Percentiles rank a stretch among this genome's conserved stretches.
These are phyloP conservation scores for Boletales sp. DNA, from an alignment of 768 basidiomycete genomes.

Conservation along the genomic window DNA sequence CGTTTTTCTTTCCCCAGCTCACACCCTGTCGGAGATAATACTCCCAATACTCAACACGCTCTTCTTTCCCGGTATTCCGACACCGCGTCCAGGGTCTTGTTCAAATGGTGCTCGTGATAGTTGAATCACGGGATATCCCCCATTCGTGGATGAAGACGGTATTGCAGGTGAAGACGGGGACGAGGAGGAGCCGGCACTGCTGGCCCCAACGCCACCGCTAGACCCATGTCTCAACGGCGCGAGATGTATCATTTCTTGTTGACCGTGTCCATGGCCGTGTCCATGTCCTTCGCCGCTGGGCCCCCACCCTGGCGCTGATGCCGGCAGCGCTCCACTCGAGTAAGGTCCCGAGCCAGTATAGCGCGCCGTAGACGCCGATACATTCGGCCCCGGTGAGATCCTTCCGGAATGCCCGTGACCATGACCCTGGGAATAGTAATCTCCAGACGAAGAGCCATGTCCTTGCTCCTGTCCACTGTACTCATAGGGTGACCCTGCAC, in stretches of 20 bases:
- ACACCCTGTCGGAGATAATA: conserved; percentile 54
- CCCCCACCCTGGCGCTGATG: conserved; percentile 15
- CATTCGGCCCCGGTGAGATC: conserved; percentile 17
- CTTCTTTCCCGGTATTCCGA: conserved; percentile 44
- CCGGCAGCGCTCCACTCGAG: not conserved
- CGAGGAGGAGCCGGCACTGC: conserved; percentile 17
- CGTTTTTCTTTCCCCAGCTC: not conserved
- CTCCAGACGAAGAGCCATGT: conserved; percentile 19
- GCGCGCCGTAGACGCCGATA: conserved; percentile 12
- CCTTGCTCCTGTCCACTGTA: conserved; percentile 18
- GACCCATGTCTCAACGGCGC: conserved; percentile 30
- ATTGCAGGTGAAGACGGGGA: conserved; percentile 29
- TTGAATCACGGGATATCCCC: conserved; percentile 27
- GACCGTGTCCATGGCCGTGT: conserved; percentile 21
- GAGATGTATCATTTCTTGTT: conserved; percentile 34
- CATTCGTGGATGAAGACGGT: conserved; percentile 10
- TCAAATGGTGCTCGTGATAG: conserved; percentile 32
- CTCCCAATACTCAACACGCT: conserved; percentile 68
- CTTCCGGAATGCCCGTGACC: conserved; percentile 13
- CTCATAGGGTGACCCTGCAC: conserved; percentile 21
- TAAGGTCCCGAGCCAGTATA: conserved; percentile 12
- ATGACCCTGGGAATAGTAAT: conserved; percentile 23
- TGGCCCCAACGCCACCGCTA: not conserved
- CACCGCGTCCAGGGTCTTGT: conserved; percentile 23
- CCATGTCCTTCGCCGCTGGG: conserved; percentile 8